Base-by-base conservation (phyloP, 1,139 yeast species). In the Candida tetrigidarum region DNA sequence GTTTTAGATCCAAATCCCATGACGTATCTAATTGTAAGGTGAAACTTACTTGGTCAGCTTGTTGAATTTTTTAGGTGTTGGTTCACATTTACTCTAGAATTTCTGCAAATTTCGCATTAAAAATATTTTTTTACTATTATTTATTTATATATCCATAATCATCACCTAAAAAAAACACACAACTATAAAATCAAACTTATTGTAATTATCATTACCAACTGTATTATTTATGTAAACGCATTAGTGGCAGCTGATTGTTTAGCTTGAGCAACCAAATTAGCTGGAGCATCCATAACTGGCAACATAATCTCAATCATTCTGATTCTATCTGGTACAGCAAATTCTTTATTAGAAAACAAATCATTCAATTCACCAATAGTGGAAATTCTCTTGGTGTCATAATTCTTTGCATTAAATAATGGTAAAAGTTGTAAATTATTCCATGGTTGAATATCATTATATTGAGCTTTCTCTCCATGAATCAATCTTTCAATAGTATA, bases 401-500 rank as follows among this genome's bases (percentile, higher is more conserved):
- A 78, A 51, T 74, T 76, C 62, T 76, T 76, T 54, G 92, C 90
- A 62, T 85, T 87, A 71, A 88, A 89, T 44, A 86, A 69, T 47
- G 84, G 84, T 62, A 88, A 76, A 54, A 88, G 64, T 48, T 75
- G 74, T 66, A 79, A 74, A 71, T 88, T 88, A 63, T 86, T 79
- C 96, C 96, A 89, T 53, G 83, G 77, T 68, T 88, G 95, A 59
- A 89, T 83, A 59, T 85, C 87, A 66, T 89, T 88, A 73, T 89
- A 89, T 41, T 75, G 64, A 39, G 95, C 93, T 37, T 71, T 75
- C 57, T 78, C 83, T 56, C 96, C 96, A 69, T 88, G 96, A 55
- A 89, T 87, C 70, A 89, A 78, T 69, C 92, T 81, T 73, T 89
- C 96, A 65, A 89, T 88, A 53, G 96, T 88, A 76, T 88, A 88